Base-by-base conservation (phyloP, 2,329 filamentous ascomycete genomes). In the Alternaria brassicae region DNA sequence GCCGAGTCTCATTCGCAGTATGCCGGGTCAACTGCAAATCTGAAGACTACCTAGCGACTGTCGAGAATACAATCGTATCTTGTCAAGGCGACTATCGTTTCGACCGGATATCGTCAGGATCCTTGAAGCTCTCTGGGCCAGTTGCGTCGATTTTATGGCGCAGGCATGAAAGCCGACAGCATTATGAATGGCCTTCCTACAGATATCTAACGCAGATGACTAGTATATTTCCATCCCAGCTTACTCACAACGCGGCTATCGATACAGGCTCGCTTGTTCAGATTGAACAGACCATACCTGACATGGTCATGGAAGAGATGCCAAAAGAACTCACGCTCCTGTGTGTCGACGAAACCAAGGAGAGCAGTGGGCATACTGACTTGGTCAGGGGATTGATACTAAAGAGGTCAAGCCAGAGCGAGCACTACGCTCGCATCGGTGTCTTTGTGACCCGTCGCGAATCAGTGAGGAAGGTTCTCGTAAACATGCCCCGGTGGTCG, bases 11-110 rank as follows among this genome's bases (percentile, higher is more conserved):
- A 3, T 54, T 61, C 27, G 15, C 19, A 6, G 37, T 30, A 27
- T 61, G 54, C 12, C 58, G 41, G 13, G n/a, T 40, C 32, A 47
- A 61, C 4, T 61, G 41, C 27, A 47, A 19, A n/a, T 5, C 34
- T 7, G 32, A 21, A 12, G 54, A 61, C 6, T 58, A 61, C 15
- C 12, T 58, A 3, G 27, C 44, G 4, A 17, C 12, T 6, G 12
- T 61, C 0, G 32, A 58, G 21, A 40, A 21, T n/a, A 55, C 50
- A 21, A 32, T 17, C 3, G 17, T 58, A 7, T 34, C 17, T 6
- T 4, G 15, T 12, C 1, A 7, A 3, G 3, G 15, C 9, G 10
- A 12, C 3, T 54, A 21, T 27, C 42, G 49, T 5, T 61, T 58
- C 23, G 50, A 44, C 6, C 6, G 0, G 7, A 17, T 61, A 12